Evolutionary conservation across 169 alveolate genomes (phyloP), one percentile per base, ranked within the genome.

Genomic region (Eimeria acervulina): DNA sequence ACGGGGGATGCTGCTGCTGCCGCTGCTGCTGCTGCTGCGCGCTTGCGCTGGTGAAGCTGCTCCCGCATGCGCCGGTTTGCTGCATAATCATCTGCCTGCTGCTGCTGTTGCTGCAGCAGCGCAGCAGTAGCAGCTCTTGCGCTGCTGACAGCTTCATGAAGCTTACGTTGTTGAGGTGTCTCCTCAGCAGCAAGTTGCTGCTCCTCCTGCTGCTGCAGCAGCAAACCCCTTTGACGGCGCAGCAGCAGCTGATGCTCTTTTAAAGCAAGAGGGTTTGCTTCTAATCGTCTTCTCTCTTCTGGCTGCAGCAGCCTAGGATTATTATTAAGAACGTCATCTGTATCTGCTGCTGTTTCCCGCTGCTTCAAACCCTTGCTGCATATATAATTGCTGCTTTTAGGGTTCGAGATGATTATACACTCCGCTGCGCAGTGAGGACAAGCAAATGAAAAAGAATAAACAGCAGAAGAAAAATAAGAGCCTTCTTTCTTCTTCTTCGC

Each of bases 401-500:
- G 99, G 88, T 98, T 98, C 42, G 99, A 98, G 59, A 96, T 97
- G 61, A 98, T 97, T 38, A 87, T 97, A 74, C 98, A 93, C 40
- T 80, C 76, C 36, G 92, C 96, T 81, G 55, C 74, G 97, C 99
- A 98, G 59, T 26, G 38, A 78, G 96, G 97, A 92, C 99, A 98
- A 94, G 95, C 40, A 97, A 98, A 97, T n/a, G 96, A 66, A 81
- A 98, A 98, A 78, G 98, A 97, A 74, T 96, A 97, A 33, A 98
- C 97, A 23, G 93, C 92, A 0, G 98, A 97, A 31, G 98, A 90
- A 81, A 96, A 97, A 96, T 98, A 97, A 52, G 70, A 93, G 33
- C 99, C 99, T 5, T 95, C 94, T 40, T 96, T 92, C 93, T 97
- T 96, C 94, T 98, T 91, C 95, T 96, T 97, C 42, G 99, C 98